Conservation (phyloP, 768 basidiomycete species). For the Rhizopogon salebrosus region DNA sequence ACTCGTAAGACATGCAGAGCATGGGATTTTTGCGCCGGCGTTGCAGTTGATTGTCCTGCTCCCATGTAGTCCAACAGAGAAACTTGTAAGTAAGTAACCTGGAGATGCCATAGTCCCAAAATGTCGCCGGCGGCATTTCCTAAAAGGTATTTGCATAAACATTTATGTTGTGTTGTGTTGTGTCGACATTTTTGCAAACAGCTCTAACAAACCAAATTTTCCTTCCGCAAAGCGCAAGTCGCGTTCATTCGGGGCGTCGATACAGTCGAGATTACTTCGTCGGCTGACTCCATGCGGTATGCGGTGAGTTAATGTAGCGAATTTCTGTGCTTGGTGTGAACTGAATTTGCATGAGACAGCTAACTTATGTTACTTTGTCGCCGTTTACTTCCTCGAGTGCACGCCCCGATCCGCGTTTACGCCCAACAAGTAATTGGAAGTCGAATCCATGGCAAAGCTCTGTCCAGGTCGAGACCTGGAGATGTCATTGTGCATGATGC, state of each 20-base stretch:
- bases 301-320: slow-evolving; percentile 36
- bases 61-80: slow-evolving; percentile 48
- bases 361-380: slow-evolving; percentile 80
- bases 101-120: no score
- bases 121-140: no score
- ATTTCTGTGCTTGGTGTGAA: not conserved
- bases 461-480: slow-evolving; percentile 7
- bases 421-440: slow-evolving; percentile 16
- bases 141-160: not conserved
- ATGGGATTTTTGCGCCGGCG: slow-evolving; percentile 30
- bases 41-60: slow-evolving; percentile 63
- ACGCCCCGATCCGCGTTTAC: slow-evolving; percentile 28
- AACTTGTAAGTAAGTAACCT: no score
- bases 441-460: slow-evolving; percentile 13
- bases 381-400: slow-evolving; percentile 46
- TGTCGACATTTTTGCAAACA: no score
- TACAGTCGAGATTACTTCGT: slow-evolving; percentile 22
- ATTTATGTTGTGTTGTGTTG: no score
- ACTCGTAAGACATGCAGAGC: slow-evolving; percentile 88
- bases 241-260: slow-evolving; percentile 24
- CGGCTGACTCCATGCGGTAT: slow-evolving; percentile 42
- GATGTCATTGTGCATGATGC: slow-evolving; percentile 10
- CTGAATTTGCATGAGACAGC: slow-evolving; percentile 26
- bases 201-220: slow-evolving; percentile 21
- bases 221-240: slow-evolving; percentile 14